Evolutionary conservation across 106 monocot species (phyloP), one percentile per base, ranked within the genome.

Genomic region (Platanthera zijinensis): DNA sequence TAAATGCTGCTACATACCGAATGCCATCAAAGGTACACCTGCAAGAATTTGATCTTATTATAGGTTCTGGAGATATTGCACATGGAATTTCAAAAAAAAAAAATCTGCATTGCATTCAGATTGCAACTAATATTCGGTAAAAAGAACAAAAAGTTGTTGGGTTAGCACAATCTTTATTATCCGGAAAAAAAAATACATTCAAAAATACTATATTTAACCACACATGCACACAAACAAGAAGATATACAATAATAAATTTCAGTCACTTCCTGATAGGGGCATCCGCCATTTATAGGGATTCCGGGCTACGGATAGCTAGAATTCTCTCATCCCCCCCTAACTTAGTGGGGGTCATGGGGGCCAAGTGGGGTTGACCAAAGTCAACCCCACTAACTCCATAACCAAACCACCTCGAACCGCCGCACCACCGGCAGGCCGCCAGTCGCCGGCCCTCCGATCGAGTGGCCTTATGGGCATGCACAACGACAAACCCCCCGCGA

Each of bases 21-120:
- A 96, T 90, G 30, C 96, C 96, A 87, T 96, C 96, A 96, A 96
- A 96, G 9, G 87, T 78, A 84, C 96, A 96, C 92, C 96, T 96
- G 83, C 67, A 80, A 78, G 69, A 73, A 51, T 50, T 48, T 72
- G 3, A 50, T 72, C 51, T 66, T 30, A 66, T 32, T 66, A 66
- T 39, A 61, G 7, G 11, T 61, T 61, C 18, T 61, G 7, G 59
- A n/a, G n/a, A 19, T 61, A 21, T 61, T 61, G n/a, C 19, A 18
- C n/a, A n/a, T 8, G 7, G 1, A 61, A 61, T 61, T 6, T 9
- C n/a, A 8, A 21, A 0, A 61, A 61, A 4, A n/a, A n/a, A 61
- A 21, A 56, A 21, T 61, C 8, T 61, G 59, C 19, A 61, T 19
- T 61, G 19, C 18, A 19, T 59, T 61, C 18, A 21, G 59, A 61